These are phyloP conservation scores for Mortierella sp. DNA, from an alignment of 371 early-diverging fungal genomes.

Conservation along the genomic window DNA sequence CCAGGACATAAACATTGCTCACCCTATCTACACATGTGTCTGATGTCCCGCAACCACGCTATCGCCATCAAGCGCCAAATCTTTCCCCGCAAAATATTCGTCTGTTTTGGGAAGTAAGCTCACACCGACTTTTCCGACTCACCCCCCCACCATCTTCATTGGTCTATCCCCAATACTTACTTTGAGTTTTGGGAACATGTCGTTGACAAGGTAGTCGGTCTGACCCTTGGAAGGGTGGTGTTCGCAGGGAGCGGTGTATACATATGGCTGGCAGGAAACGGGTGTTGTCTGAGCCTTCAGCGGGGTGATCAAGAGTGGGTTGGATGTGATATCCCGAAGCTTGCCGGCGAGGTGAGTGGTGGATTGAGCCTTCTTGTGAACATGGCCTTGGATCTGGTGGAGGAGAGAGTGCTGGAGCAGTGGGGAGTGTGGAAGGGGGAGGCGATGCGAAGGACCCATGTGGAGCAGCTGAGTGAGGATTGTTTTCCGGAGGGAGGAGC, in stretches of 20 bases:
- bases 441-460: conserved; percentile 34
- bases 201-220: conserved; percentile 54
- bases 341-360: conserved; percentile 38
- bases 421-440: conserved; percentile 19
- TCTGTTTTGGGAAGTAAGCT: conserved; percentile 5
- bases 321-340: conserved; percentile 48
- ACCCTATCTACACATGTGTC: conserved; percentile 47
- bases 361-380: conserved; percentile 40
- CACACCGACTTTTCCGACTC: background rate
- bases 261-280: conserved; percentile 27
- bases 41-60: conserved; percentile 5
- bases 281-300: conserved; percentile 9
- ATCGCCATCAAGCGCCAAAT: conserved; percentile 27
- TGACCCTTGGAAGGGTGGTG: conserved; percentile 53
- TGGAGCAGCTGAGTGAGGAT: conserved; percentile 31
- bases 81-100: conserved; percentile 26
- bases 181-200: conserved; percentile 52
- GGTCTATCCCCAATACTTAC: conserved; percentile 29
- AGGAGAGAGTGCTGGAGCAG: conserved; percentile 25
- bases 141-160: background rate
- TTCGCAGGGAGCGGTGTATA: conserved; percentile 54
- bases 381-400: conserved; percentile 25
- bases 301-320: conserved; percentile 34
- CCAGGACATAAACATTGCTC: background rate
- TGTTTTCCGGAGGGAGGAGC: conserved; percentile 26